A percentile compares a stretch with the other conserved stretches of the same genome.
Conservation (phyloP, 2,329 filamentous ascomycete genomes). For the Macrophomina pseudophaseolina region DNA sequence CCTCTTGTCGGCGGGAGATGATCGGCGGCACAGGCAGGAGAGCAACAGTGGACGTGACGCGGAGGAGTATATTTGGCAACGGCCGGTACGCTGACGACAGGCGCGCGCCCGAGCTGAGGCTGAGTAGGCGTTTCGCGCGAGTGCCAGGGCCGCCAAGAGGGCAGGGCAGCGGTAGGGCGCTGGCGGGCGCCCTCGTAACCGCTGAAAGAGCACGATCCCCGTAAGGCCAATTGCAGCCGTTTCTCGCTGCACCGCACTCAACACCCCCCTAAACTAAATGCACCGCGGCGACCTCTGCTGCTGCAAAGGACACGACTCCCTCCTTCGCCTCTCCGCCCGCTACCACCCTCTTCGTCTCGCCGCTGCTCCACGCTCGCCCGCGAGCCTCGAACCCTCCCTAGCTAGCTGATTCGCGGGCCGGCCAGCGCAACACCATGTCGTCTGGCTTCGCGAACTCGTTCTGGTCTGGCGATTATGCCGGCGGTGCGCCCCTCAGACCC, state of each 20-base stretch:
- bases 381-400: constrained; percentile 8
- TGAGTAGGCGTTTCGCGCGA: constrained; percentile 7
- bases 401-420: constrained; percentile 20
- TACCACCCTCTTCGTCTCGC: not conserved
- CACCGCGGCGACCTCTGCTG: not conserved
- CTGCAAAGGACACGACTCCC: not conserved
- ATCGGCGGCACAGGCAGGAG: constrained; percentile 12
- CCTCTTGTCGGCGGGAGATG: not conserved
- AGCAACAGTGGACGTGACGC: not conserved
- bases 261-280: constrained; percentile 20
- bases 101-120: constrained; percentile 11
- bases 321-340: not conserved
- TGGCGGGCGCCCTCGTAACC: constrained; percentile 19
- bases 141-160: not conserved
- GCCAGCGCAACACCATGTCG: constrained; percentile 28
- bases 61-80: constrained; percentile 19
- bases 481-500: constrained; percentile 62
- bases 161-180: constrained; percentile 5
- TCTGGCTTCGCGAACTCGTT: constrained; percentile 87
- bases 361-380: constrained; percentile 4
- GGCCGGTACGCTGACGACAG: constrained; percentile 6
- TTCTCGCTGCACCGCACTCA: constrained; percentile 14
- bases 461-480: constrained; percentile 97
- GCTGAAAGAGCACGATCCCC: constrained; percentile 15
- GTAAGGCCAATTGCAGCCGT: constrained; percentile 19